A percentile compares a stretch with the other conserved stretches of the same genome.
phyloP scores from a whole-genome alignment of 768 basidiomycete genomes.

The Gautieria morchelliformis region DNA sequence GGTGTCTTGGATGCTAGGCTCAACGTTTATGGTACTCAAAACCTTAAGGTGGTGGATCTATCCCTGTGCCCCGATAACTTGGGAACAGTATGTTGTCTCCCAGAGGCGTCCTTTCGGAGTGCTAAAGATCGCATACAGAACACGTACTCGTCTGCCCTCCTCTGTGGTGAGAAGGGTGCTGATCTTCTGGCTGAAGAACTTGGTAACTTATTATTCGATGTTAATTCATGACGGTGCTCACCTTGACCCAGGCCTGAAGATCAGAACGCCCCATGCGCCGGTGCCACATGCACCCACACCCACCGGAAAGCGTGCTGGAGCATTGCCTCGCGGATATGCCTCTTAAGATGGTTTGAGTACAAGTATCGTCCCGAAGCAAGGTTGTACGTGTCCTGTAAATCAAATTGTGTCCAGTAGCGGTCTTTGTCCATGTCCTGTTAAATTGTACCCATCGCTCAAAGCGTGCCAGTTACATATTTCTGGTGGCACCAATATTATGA shows the following conservation, averaged over 20 bases:
- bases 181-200: slow-evolving; percentile 52
- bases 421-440: neutral
- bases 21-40: slow-evolving; percentile 32
- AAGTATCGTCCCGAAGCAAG: neutral
- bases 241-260: slow-evolving; percentile 41
- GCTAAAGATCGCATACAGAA: neutral
- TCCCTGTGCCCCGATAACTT: slow-evolving; percentile 57
- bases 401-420: neutral
- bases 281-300: slow-evolving; percentile 60
- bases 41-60: slow-evolving; percentile 60
- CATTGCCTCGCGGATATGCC: slow-evolving; percentile 4
- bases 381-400: neutral
- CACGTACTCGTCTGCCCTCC: slow-evolving; percentile 52
- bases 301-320: slow-evolving; percentile 11
- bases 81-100: neutral
- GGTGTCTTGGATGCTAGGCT: slow-evolving; percentile 12
- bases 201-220: slow-evolving; percentile 27
- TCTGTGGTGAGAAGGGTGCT: slow-evolving; percentile 65
- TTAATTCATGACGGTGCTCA: neutral
- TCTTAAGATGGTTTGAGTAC: neutral
- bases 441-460: neutral
- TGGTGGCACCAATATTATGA: too few relatives aligned
- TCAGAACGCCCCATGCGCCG: slow-evolving; percentile 54
- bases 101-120: neutral
- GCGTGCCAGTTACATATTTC: too few relatives aligned